Evolutionary conservation across 148 eudicot species (phyloP), one percentile per base, ranked within the genome.

Genomic region (Silene conica): DNA sequence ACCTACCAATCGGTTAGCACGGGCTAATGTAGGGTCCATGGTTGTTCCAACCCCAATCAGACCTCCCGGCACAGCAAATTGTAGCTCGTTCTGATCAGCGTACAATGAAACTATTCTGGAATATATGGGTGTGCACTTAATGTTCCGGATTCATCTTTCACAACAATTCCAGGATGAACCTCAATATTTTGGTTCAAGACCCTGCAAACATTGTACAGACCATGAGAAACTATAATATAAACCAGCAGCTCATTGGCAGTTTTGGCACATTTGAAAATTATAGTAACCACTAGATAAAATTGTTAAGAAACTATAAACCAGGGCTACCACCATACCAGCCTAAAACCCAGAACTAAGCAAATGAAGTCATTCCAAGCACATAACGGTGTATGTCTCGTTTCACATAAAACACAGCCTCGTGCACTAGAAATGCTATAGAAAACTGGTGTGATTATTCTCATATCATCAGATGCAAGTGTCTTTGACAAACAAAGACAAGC

Each of bases 31-130:
- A 14, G 98, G 98, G 72, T 95, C 98, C 98, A 92, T 95, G 15
- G 98, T 95, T 48, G 98, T 95, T 20, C 98, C 98, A 75, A 95
- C 98, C 23, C 98, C 97, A 71, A 95, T 95, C 7, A 95, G 92
- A 71, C 98, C 98, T 76, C 98, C 98, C 1, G 98, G 98, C 25
- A 95, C 98, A 28, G 96, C 98, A 85, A 78, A 95, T 76, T 95
- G 97, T 23, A 95, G 84, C 77, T 92, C 93, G 75, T 95, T 95
- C 75, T 90, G 96, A 82, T 95, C 98, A 12, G 98, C 98, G 73
- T 75, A 92, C 81, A 92, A 74, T 18, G 98, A 92, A 71, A 95
- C 98, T 63, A 95, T 92, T 80, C 97, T 89, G 23, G 98, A 90
- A 79, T 95, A 95, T 56, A 95, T 92, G 0, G 98, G 98, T 23